Conservation (phyloP, 495 filamentous ascomycete species). For the Durotheca rogersii region DNA sequence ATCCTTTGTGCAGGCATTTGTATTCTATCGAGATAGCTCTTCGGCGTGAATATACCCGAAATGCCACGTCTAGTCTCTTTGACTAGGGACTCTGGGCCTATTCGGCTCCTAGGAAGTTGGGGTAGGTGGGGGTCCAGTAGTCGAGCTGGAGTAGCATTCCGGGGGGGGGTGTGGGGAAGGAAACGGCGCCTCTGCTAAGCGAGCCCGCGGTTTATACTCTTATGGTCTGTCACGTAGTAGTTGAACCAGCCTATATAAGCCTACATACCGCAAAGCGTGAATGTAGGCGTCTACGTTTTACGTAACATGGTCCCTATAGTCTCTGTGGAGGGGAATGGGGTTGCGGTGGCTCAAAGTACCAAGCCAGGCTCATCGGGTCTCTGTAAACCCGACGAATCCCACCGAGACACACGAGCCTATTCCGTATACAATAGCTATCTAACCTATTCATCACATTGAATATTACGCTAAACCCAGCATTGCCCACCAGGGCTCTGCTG, state of each 20-base stretch:
- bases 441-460: no score
- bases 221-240: conserved; percentile 6
- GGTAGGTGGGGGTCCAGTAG: conserved; percentile 4
- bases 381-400: not conserved
- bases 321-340: no score
- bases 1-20: conserved; percentile 13
- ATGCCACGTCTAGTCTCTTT: conserved; percentile 12
- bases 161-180: conserved; percentile 19
- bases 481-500: no score
- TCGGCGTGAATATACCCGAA: conserved; percentile 22
- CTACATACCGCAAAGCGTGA: no score
- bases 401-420: not conserved
- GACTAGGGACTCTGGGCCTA: conserved; percentile 1
- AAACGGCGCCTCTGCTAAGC: not conserved
- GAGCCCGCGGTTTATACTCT: not conserved
- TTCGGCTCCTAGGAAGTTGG: conserved; percentile 20
- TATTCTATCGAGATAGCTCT: conserved; percentile 4
- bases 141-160: conserved; percentile 3
- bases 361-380: conserved; percentile 8
- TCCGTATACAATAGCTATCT: no score
- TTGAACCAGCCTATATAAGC: no score
- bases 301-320: no score
- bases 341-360: no score
- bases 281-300: no score
- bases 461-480: no score